phyloP scores from a whole-genome alignment of 768 basidiomycete genomes.

The Xerocomus brunneocitrinus region DNA sequence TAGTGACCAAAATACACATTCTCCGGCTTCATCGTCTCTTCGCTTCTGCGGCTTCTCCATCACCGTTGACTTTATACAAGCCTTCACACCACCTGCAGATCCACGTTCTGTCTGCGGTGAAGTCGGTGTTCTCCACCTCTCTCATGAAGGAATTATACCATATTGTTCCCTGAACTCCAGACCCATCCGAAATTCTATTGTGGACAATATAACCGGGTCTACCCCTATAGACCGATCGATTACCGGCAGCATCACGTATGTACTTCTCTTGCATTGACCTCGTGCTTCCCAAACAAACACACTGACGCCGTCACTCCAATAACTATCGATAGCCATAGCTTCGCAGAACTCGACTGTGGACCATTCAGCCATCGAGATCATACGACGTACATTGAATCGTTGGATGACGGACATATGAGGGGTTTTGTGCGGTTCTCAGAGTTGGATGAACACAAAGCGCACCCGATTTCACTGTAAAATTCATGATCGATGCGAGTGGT shows the following conservation, averaged over 20 bases:
- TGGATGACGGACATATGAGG: neutral
- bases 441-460: neutral
- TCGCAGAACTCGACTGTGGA: neutral
- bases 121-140: neutral
- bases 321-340: neutral
- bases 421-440: neutral
- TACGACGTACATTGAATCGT: neutral
- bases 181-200: neutral
- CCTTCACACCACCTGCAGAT: neutral
- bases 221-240: neutral
- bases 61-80: neutral
- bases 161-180: neutral
- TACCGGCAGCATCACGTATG: neutral
- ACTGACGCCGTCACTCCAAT: neutral
- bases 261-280: neutral
- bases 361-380: neutral
- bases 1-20: neutral
- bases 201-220: neutral
- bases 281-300: neutral
- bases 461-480: neutral
- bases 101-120: neutral
- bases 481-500: neutral
- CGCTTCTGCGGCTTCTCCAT: neutral
- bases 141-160: neutral
- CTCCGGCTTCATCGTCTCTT: neutral